Conservation (phyloP, 2,329 filamentous ascomycete species). For the Westerdykella sp. region DNA sequence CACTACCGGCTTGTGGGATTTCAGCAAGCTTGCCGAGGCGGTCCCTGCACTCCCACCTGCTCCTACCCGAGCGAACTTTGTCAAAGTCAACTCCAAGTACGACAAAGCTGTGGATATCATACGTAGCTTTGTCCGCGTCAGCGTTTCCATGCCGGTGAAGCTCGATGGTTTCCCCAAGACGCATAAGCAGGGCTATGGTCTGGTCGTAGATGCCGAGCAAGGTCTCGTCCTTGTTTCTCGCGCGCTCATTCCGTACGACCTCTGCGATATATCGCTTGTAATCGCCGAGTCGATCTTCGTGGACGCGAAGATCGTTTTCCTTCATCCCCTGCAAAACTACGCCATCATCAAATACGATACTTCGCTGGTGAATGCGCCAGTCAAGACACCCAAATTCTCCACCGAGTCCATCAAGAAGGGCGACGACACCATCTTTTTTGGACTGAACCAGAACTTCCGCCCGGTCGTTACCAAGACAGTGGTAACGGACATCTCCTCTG, state of each 20-base stretch:
- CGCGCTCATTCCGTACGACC: constrained; percentile 90
- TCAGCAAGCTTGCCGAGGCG: constrained; percentile 74
- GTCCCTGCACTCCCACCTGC: constrained; percentile 67
- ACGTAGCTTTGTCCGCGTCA: constrained; percentile 88
- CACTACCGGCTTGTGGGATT: constrained; percentile 86
- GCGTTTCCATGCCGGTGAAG: constrained; percentile 90
- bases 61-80: constrained; percentile 78
- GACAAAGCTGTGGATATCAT: constrained; percentile 89
- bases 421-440: constrained; percentile 90
- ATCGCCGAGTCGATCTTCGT: constrained; percentile 96
- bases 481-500: constrained; percentile 94
- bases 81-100: constrained; percentile 81
- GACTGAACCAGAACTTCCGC: constrained; percentile 93
- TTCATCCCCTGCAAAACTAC: constrained; percentile 96
- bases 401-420: constrained; percentile 82
- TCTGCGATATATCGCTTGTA: constrained; percentile 93
- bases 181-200: constrained; percentile 86
- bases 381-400: constrained; percentile 80
- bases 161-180: constrained; percentile 96
- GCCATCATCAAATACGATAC: constrained; percentile 93
- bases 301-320: constrained; percentile 87
- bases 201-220: constrained; percentile 96
- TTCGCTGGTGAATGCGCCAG: constrained; percentile 83
- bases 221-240: constrained; percentile 90
- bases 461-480: constrained; percentile 91